Evolutionary conservation across 2,329 filamentous ascomycete species (phyloP).

Genomic region (Lachnellula arida): DNA sequence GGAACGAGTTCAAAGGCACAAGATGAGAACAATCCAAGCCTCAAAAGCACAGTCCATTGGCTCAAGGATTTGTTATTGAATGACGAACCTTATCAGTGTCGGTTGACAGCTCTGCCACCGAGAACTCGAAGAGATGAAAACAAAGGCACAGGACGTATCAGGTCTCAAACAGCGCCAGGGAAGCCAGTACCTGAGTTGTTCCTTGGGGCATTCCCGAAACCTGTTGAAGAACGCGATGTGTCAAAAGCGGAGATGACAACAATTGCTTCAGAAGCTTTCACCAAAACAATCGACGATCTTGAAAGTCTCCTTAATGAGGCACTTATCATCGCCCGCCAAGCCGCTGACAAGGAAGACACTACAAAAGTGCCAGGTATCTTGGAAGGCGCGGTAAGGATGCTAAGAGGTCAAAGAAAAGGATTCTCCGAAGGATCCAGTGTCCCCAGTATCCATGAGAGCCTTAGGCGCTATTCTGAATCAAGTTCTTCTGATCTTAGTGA

Average conservation of each 20-base stretch:
- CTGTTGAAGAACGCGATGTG: slow-evolving; percentile 5
- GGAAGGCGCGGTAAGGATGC: slow-evolving; percentile 19
- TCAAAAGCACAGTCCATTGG: slow-evolving; percentile 26
- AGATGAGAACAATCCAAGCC: slow-evolving; percentile 9
- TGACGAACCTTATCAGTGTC: slow-evolving; percentile 24
- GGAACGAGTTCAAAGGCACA: slow-evolving; percentile 4
- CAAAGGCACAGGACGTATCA: slow-evolving; percentile 1
- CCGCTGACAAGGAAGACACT: slow-evolving; percentile 26
- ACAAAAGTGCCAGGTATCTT: slow-evolving; percentile 18
- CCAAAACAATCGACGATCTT: slow-evolving; percentile 33
- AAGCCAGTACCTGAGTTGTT: slow-evolving; percentile 14
- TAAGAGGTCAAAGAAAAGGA: slow-evolving; percentile 19
- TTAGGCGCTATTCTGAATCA: slow-evolving; percentile 20
- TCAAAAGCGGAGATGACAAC: background rate
- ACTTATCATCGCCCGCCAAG: slow-evolving; percentile 33
- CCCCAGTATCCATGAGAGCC: slow-evolving; percentile 28
- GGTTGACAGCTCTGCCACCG: slow-evolving; percentile 27
- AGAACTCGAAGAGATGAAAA: slow-evolving; percentile 14
- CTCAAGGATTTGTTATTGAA: slow-evolving; percentile 25
- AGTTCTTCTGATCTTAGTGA: slow-evolving; percentile 16
- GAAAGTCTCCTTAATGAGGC: slow-evolving; percentile 35
- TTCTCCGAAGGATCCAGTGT: slow-evolving; percentile 9
- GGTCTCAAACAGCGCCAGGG: slow-evolving; percentile 12
- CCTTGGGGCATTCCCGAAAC: slow-evolving; percentile 9
- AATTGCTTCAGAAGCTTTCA: slow-evolving; percentile 27